phyloP scores from a whole-genome alignment of 2,329 filamentous ascomycete species.

The Ophiostoma montium region DNA sequence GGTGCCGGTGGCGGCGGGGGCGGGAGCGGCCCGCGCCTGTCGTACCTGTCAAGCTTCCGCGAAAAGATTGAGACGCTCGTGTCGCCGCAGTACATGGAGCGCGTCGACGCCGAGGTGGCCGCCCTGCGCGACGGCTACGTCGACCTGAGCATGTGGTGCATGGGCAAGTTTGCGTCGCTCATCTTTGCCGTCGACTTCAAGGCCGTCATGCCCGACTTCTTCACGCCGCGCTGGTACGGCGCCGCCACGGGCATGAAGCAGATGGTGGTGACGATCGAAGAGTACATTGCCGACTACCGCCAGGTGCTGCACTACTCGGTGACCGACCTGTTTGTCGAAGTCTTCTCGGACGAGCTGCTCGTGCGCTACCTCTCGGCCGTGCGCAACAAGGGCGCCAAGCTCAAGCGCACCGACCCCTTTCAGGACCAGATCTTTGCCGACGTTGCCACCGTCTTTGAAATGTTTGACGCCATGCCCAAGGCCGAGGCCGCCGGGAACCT shows the following conservation, averaged over 20 bases:
- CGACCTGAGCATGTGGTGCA: constrained; percentile 86
- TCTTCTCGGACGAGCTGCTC: constrained; percentile 82
- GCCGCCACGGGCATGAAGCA: constrained; percentile 73
- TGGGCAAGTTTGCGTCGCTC: constrained; percentile 70
- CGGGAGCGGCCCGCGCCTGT: constrained; percentile 33
- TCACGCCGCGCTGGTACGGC: constrained; percentile 76
- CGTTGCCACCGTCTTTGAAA: constrained; percentile 76
- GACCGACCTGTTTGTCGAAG: constrained; percentile 83
- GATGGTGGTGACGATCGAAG: constrained; percentile 87
- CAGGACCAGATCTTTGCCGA: constrained; percentile 91
- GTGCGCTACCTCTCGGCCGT: constrained; percentile 71
- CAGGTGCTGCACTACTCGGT: constrained; percentile 74
- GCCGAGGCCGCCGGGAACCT: constrained; percentile 57
- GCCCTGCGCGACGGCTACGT: constrained; percentile 81
- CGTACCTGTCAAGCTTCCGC: constrained; percentile 77
- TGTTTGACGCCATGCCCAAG: constrained; percentile 59
- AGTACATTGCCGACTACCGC: constrained; percentile 83
- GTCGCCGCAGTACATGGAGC: constrained; percentile 64
- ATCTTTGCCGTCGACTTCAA: constrained; percentile 87
- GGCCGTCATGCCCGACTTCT: constrained; percentile 72
- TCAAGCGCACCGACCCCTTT: constrained; percentile 75
- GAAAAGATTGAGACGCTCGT: constrained; percentile 72
- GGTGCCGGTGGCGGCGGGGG: constrained; percentile 42
- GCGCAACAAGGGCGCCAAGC: constrained; percentile 80
- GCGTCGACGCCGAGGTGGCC: constrained; percentile 58